Evolutionary conservation across 192 early-diverging fungal species (phyloP), one percentile per base, ranked within the genome.

Genomic region (Powellomyces hirtus): DNA sequence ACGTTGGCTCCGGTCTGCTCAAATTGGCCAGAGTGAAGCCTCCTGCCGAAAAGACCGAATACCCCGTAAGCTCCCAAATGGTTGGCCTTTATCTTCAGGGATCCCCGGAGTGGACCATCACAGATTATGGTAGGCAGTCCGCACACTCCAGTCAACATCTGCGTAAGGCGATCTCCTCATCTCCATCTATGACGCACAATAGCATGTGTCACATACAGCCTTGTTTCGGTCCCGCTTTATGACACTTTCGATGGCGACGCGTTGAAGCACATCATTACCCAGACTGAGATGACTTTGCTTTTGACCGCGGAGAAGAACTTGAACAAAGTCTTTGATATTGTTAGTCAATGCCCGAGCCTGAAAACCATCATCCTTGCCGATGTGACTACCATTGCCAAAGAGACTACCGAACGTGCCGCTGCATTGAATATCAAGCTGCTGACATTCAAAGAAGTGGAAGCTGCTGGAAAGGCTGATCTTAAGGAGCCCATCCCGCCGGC

Each of bases 241-340:
- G 94, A 97, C 70, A 94, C 93, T 20, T 82, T 97, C 16, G 96
- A 92, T 51, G 84, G 87, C 0, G 90, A 93, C 30, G 83, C 91
- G 8, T 79, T 96, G 42, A 85, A 90, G 75, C 94, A 89, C 62
- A 92, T 96, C 38, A 66, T 96, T 24, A 94, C 92, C 74, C 92
- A 95, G 53, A 81, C 92, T 10, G 92, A 93, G 38, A 79, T 90
- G 52, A 75, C 84, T 27, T 66, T 89, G 27, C 71, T 94, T n/a
- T 80, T 91, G 34, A 87, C 88, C 56, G 86, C 83, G 33, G 51
- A 79, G 40, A 84, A 83, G 70, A 79, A 87, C 53, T 59, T 90
- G 33, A 77, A 84, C 56, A 83, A 81, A 69, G 51, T 89, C 49
- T 64, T 92, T 33, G 69, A 72, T 37, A 57, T 77, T 20, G 65